Base-by-base conservation (phyloP, 2,329 filamentous ascomycete genomes). In the Claviceps sp. region DNA sequence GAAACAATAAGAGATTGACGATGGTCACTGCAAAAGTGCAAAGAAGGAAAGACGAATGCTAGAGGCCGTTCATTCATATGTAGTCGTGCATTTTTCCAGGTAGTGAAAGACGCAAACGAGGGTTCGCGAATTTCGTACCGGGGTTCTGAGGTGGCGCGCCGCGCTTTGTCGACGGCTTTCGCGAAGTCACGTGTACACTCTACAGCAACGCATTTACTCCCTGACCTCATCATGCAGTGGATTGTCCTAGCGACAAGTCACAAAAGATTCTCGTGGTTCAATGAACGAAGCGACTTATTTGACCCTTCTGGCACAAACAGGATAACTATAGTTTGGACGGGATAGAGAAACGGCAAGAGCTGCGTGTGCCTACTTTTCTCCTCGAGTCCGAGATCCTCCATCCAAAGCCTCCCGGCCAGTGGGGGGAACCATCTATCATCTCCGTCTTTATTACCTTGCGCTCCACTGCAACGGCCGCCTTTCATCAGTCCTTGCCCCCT, bases 141-240 rank as follows among this genome's bases (percentile, higher is more conserved):
- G 43, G 22, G 1, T 36, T 18, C 40, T 36, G 18, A 40, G 40
- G 36, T 43, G 51, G 41, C 50, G 51, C 47, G 52, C 44, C 55
- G 56, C 56, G 56, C 50, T 44, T 36, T 38, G 36, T 44, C 38
- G 47, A 36, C 47, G 40, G 51, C 51, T 30, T 9, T 57, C 59
- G 53, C 59, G 58, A 56, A 56, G 55, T 61, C 59, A 61, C 59
- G 59, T 61, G 59, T 43, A 13, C 47, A 52, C 49, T 55, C 52
- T 24, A 54, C 26, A 9, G 16, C 22, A 20, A 26, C 5, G 36
- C 37, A 26, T 48, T n/a, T 41, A 5, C 4, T n/a, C 22, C 22
- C 6, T 20, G 22, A 5, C 14, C 18, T n/a, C n/a, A 18, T 14
- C 18, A 36, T 44, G 36, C n/a, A 43, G n/a, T 16, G 13, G 24